Base-by-base conservation (phyloP, 1,284 basidiomycete species). In the Ustilago loliicola region DNA sequence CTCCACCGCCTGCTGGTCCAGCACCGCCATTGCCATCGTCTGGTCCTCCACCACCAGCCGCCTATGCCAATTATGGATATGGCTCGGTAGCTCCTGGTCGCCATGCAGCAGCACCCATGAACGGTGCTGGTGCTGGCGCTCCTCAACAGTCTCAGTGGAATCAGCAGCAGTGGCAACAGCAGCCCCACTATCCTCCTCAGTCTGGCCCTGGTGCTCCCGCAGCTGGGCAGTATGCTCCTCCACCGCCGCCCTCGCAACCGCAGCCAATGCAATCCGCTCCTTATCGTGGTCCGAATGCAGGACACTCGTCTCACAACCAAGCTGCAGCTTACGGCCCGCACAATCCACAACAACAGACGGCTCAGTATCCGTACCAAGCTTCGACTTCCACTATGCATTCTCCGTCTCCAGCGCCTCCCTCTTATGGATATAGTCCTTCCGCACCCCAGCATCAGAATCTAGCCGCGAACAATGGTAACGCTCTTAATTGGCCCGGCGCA, bases 61-160 rank as follows among this genome's bases (percentile, higher is more conserved):
- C 79, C 27, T 82, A 80, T 50, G 66, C 79, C 30, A 80, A 79
- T n/a, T 82, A 82, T 40, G 80, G 80, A 17, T 82, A 82, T 30
- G 80, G 80, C 19, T 51, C 63, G 21, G 64, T 63, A n/a, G 54
- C 62, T 5, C 70, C 66, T 23, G 29, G 57, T 25, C 66, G 71
- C 51, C 42, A 59, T 5, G 25, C 58, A 25, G 38, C 67, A 32
- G 27, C 61, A 23, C 34, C 52, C 27, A 52, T 61, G 63, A 59
- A 53, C 52, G 50, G 52, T 27, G 48, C 47, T 32, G 61, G 21
- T 13, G 57, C 74, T 8, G 51, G 13, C 27, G 61, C 66, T 23
- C 56, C 63, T 19, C 73, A 72, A 50, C 80, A 80, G 45, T 36
- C 63, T 23, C 70, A 80, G 45, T 80, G 78, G 80, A 80, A 77